phyloP scores from a whole-genome alignment of 139 green algal species.

The Chlorella sp. region DNA sequence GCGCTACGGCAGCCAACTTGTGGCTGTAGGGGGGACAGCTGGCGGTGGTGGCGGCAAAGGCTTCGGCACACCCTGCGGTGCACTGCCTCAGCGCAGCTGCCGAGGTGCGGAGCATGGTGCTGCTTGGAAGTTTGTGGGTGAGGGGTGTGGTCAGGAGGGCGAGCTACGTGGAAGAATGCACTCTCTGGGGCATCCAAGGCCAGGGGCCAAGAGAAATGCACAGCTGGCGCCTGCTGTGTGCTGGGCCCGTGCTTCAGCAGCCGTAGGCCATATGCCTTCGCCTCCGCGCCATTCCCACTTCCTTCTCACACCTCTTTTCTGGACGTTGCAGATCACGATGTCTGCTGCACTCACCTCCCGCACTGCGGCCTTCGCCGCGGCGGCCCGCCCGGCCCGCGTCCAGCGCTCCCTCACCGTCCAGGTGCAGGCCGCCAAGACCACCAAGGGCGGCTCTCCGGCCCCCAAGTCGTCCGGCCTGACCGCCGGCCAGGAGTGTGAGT shows the following conservation, averaged over 20 bases:
- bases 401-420: background rate
- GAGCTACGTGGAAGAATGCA: too few species aligned
- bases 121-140: background rate
- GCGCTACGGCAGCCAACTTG: background rate
- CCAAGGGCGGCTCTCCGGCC: background rate
- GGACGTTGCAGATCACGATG: background rate
- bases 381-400: too few species aligned
- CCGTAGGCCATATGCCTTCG: too few species aligned
- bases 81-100: background rate
- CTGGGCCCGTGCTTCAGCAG: too few species aligned
- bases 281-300: background rate
- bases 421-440: background rate
- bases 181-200: too few species aligned
- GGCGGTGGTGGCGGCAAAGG: background rate
- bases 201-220: too few species aligned
- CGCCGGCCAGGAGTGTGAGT: slow-evolving; percentile 10
- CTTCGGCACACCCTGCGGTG: background rate
- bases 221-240: too few species aligned
- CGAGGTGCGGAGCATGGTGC: background rate
- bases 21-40: background rate
- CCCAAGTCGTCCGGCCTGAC: background rate
- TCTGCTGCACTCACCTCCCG: background rate
- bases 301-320: background rate
- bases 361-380: background rate
- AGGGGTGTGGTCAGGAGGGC: background rate